Conservation (phyloP, 441 rosid genomes). For the Geranium incanum region DNA sequence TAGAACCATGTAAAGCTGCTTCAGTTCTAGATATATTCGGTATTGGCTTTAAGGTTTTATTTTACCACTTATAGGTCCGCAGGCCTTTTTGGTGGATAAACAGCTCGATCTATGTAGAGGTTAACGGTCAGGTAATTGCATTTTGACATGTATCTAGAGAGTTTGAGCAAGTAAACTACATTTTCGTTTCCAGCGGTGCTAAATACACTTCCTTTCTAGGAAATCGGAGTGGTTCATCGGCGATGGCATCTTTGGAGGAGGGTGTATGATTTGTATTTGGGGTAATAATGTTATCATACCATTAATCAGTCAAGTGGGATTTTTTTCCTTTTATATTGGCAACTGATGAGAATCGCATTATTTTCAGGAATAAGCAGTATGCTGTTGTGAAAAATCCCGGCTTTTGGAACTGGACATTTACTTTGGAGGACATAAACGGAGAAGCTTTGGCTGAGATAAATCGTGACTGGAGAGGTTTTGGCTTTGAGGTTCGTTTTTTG, state of each 20-base stretch:
- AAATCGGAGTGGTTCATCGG: conserved; percentile 87
- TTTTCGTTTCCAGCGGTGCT: conserved; percentile 9
- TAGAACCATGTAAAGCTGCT: not conserved
- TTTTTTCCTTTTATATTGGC: not conserved
- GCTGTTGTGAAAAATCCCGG: conserved; percentile 93
- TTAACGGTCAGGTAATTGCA: conserved; percentile 68
- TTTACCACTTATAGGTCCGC: conserved; percentile 54
- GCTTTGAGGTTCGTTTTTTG: conserved; percentile 64
- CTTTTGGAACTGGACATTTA: conserved; percentile 94
- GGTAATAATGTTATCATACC: conserved; percentile 51
- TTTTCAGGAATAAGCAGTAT: conserved; percentile 69
- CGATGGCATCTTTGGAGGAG: conserved; percentile 99
- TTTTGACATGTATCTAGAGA: conserved; percentile 13
- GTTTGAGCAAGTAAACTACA: conserved; percentile 14
- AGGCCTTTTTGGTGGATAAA: conserved; percentile 96
- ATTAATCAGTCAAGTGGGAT: conserved; percentile 10
- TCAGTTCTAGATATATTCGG: conserved; percentile 17
- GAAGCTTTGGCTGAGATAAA: conserved; percentile 72
- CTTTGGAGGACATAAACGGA: conserved; percentile 71
- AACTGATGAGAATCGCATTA: conserved; percentile 5
- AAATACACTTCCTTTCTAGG: conserved; percentile 35
- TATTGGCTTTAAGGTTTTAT: conserved; percentile 24
- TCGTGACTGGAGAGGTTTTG: conserved; percentile 98
- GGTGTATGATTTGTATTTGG: conserved; percentile 83
- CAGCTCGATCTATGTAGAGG: conserved; percentile 88